Conservation (phyloP, 164 flowering plant genomes). For the Nelumbo lutea region DNA sequence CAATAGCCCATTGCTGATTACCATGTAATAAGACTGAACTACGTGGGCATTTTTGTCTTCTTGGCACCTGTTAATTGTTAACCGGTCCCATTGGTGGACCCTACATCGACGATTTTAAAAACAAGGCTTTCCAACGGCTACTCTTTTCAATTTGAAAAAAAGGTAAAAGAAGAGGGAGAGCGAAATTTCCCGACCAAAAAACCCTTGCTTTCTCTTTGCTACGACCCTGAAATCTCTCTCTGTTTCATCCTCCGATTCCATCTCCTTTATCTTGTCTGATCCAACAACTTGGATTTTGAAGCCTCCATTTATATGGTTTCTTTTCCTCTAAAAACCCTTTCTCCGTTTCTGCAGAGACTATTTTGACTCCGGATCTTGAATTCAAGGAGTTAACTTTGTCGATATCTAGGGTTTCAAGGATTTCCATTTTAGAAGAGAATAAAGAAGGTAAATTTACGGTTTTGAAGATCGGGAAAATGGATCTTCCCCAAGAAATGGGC, state of each 20-base stretch:
- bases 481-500: conserved; percentile 51
- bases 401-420: neutral
- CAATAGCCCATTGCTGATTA: too few relatives aligned
- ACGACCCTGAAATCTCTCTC: neutral
- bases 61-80: neutral
- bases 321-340: too few relatives aligned
- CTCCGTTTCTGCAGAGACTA: neutral
- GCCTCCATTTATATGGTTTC: too few relatives aligned
- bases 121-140: neutral
- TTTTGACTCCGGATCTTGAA: neutral
- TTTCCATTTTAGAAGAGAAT: neutral
- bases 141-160: neutral
- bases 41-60: too few relatives aligned
- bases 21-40: too few relatives aligned
- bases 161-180: neutral
- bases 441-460: neutral
- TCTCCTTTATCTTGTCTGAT: neutral
- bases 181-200: neutral
- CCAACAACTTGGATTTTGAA: too few relatives aligned
- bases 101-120: too few relatives aligned
- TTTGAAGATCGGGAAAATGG: conserved; percentile 32
- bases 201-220: neutral
- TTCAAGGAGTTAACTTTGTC: neutral
- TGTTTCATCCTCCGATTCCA: neutral
- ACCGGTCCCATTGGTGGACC: too few relatives aligned